Evolutionary conservation across 108 stramenopile species (phyloP).

Genomic region (Cyclostephanos invisitatus): DNA sequence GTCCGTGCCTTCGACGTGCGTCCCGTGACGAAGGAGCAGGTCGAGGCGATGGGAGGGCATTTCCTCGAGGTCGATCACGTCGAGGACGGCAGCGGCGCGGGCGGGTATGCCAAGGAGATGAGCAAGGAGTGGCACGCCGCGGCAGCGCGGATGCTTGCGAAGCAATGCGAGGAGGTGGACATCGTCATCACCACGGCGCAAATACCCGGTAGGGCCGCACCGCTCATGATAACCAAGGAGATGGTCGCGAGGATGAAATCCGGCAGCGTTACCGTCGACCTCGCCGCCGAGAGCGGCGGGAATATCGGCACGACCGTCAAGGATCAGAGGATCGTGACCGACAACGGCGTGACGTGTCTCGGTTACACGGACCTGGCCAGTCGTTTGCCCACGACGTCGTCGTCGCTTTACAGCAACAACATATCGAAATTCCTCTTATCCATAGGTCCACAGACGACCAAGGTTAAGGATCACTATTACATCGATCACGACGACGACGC

Average conservation of each 20-base stretch:
- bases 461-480: conserved; percentile 60
- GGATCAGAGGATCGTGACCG: conserved; percentile 82
- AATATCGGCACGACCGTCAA: conserved; percentile 95
- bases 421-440: conserved; percentile 91
- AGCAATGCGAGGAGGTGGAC: conserved; percentile 95
- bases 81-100: conserved; percentile 98
- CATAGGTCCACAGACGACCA: conserved; percentile 74
- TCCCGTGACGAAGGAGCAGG: conserved; percentile 98
- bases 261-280: conserved; percentile 97
- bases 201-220: conserved; percentile 97
- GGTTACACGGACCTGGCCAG: conserved; percentile 98
- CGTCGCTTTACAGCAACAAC: conserved; percentile 95
- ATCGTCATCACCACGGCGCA: conserved; percentile 99
- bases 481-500: conserved; percentile 91
- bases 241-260: conserved; percentile 97
- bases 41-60: conserved; percentile 97
- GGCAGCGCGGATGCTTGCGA: conserved; percentile 83
- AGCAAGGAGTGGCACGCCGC: conserved; percentile 95
- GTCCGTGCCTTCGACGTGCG: conserved; percentile 99
- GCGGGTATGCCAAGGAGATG: conserved; percentile 99
- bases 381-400: conserved; percentile 93
- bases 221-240: conserved; percentile 95
- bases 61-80: conserved; percentile 95
- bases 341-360: conserved; percentile 93
- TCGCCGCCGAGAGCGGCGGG: conserved; percentile 98